Percentiles rank a stretch among this genome's conserved stretches.
These are phyloP conservation scores for Phytophthora ramorum DNA, from an alignment of 352 stramenopile genomes.

Conservation along the genomic window DNA sequence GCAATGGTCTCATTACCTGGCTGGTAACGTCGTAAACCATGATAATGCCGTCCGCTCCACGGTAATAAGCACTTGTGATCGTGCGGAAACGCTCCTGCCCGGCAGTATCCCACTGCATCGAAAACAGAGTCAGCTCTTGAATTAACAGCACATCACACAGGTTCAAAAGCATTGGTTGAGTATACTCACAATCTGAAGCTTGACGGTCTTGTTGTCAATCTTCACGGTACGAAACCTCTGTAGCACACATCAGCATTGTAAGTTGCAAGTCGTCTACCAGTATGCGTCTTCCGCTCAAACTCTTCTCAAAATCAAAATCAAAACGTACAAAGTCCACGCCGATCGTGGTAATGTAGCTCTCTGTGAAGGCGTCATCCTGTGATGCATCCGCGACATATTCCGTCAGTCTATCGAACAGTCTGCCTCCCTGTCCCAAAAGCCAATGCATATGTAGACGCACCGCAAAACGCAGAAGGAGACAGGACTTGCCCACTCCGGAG, in stretches of 20 bases:
- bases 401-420: neutral
- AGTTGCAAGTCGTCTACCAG: neutral
- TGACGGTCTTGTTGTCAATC: constrained; percentile 99
- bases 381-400: neutral
- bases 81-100: constrained; percentile 99
- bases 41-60: constrained; percentile 97
- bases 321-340: constrained; percentile 94
- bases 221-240: constrained; percentile 97
- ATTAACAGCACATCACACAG: neutral
- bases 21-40: constrained; percentile 99
- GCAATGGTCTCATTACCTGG: constrained; percentile 47
- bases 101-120: constrained; percentile 96
- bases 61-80: constrained; percentile 99
- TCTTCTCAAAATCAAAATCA: neutral
- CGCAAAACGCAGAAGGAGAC: constrained; percentile 96
- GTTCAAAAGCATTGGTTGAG: no score
- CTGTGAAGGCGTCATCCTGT: constrained; percentile 97
- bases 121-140: neutral
- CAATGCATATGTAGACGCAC: constrained; percentile 56
- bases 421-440: no score
- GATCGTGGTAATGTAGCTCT: constrained; percentile 98
- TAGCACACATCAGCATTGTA: constrained; percentile 21
- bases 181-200: constrained; percentile 96
- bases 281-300: neutral
- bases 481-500: constrained; percentile 99